Conservation (phyloP, 2,329 filamentous ascomycete species). For the Pseudopyricularia cyperi region DNA sequence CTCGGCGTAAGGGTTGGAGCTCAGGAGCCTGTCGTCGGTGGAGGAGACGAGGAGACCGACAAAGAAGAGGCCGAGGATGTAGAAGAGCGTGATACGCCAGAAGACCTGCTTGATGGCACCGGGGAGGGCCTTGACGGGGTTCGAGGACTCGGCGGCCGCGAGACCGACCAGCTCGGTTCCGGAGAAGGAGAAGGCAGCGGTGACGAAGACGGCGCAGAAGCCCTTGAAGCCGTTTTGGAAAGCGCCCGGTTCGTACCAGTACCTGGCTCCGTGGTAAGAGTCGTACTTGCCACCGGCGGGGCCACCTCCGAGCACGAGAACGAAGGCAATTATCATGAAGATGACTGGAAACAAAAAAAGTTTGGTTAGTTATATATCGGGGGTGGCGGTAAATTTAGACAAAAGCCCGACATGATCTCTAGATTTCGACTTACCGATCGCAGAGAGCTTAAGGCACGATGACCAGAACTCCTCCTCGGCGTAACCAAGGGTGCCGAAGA, state of each 20-base stretch:
- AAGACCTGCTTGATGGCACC: slow-evolving; percentile 66
- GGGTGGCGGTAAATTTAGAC: too few species aligned
- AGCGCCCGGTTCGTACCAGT: slow-evolving; percentile 29
- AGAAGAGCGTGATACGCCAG: slow-evolving; percentile 39
- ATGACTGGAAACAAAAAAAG: slow-evolving; percentile 21
- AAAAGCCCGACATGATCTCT: background rate
- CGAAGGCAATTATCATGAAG: slow-evolving; percentile 48
- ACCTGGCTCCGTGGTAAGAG: slow-evolving; percentile 27
- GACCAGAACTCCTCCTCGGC: slow-evolving; percentile 44
- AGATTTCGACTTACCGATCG: slow-evolving; percentile 11
- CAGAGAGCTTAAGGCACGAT: slow-evolving; percentile 39
- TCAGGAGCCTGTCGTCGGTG: slow-evolving; percentile 29
- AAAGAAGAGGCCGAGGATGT: slow-evolving; percentile 34
- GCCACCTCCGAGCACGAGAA: slow-evolving; percentile 45
- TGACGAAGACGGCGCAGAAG: slow-evolving; percentile 56
- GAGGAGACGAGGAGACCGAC: slow-evolving; percentile 31
- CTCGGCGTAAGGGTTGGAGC: slow-evolving; percentile 28
- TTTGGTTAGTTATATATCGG: background rate
- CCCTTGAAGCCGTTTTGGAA: slow-evolving; percentile 61
- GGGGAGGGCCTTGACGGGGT: slow-evolving; percentile 59
- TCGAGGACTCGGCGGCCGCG: slow-evolving; percentile 53
- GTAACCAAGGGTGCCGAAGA: slow-evolving; percentile 41
- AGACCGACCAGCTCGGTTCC: slow-evolving; percentile 59
- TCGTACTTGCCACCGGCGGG: slow-evolving; percentile 28
- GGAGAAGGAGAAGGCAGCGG: slow-evolving; percentile 54